Evolutionary conservation across 1,284 basidiomycete species (phyloP), one percentile per base, ranked within the genome.

Genomic region (Melampsora abietis-canadensis): DNA sequence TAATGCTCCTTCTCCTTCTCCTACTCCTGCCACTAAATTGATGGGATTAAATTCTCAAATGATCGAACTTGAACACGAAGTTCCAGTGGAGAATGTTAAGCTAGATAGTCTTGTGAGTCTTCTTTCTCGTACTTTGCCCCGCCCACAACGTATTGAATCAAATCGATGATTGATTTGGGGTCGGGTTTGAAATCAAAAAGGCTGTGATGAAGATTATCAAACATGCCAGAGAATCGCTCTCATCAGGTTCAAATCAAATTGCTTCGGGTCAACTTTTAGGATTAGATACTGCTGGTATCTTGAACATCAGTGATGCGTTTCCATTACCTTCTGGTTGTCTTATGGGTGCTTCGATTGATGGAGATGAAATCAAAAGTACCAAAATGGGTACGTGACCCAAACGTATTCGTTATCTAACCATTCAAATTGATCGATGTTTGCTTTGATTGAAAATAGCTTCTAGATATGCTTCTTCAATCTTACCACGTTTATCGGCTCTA

Each of bases 291-390:
- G 90, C 96, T 82, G 92, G 92, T 14, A 87, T 88, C 57, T 87
- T 98, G 77, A 92, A 96, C 84, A 87, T 98, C 63, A 92, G 92
- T 78, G 96, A 98, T 85, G 90, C 88, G 66, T 97, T 97, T 83
- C 88, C 92, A 34, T 85, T 98, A 79, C 94, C 92, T 37, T 76
- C 79, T 17, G 78, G 78, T 12, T 76, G 76, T 7, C 77, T 80
- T 27, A 62, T 87, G 80, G 82, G 83, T 44, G 85, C 84, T 72
- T 90, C 91, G 68, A 44, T 44, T 14, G 90, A 91, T 31, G 90
- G 91, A 69, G 90, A 91, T 76, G 91, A 91, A 80, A 87, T 88
- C 17, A 92, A 91, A 82, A 76, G 78, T 21, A 57, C 51, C n/a
- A 57, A 57, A 21, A 21, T 57, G 19, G 51, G 51, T 57, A 27